These are phyloP conservation scores for Solanum hybrid DNA, from an alignment of 305 asterid species.

Conservation along the genomic window DNA sequence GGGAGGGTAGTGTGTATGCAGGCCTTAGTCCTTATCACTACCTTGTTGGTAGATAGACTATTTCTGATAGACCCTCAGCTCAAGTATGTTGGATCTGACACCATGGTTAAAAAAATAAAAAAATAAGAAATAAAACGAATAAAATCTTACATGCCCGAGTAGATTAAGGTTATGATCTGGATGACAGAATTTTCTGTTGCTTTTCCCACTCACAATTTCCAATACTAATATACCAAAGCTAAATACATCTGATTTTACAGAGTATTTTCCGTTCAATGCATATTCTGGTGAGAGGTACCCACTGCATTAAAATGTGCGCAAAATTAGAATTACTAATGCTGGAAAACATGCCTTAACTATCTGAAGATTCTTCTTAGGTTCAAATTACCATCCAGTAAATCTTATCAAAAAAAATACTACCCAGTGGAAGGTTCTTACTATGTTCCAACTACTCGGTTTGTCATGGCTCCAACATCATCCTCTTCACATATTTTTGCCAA, in stretches of 20 bases:
- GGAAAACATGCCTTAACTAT: neutral
- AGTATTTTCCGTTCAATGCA: conserved; percentile 15
- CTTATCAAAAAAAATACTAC: neutral
- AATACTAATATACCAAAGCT: conserved; percentile 29
- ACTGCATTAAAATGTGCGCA: neutral
- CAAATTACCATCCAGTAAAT: neutral
- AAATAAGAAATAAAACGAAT: neutral
- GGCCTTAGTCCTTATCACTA: neutral
- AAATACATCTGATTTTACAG: conserved; percentile 22
- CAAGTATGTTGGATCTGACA: neutral
- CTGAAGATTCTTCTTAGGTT: neutral
- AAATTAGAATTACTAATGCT: neutral
- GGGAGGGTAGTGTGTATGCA: neutral
- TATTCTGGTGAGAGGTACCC: conserved; percentile 30
- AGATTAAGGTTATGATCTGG: conserved; percentile 12
- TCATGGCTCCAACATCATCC: conserved; percentile 11
- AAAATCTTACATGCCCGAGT: conserved; percentile 23
- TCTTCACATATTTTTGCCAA: conserved; percentile 22
- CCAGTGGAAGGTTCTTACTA: conserved; percentile 5
- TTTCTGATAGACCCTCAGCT: neutral
- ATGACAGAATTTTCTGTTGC: conserved; percentile 15
- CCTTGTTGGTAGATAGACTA: neutral
- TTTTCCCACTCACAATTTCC: conserved; percentile 18
- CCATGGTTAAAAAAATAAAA: neutral
- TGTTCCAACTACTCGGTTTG: conserved; percentile 27